Evolutionary conservation across 75 land plant species (phyloP).

Genomic region (Sequoiadendron giganteum): DNA sequence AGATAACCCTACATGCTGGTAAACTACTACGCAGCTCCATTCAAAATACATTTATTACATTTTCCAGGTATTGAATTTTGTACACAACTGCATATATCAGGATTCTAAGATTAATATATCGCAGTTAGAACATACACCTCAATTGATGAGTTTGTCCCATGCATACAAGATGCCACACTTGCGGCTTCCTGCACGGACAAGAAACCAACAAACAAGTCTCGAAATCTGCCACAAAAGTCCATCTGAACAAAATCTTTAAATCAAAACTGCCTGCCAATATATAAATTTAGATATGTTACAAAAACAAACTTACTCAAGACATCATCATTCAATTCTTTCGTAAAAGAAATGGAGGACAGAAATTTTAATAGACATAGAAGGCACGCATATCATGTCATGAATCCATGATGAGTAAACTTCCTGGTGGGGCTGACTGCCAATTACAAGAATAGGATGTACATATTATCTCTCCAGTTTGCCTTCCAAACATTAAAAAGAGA

Average conservation of each 20-base stretch:
- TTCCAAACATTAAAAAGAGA: background rate
- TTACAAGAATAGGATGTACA: slow-evolving; percentile 4
- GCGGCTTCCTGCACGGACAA: background rate
- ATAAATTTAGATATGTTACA: background rate
- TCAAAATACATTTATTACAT: background rate
- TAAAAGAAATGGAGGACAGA: background rate
- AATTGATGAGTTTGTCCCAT: background rate
- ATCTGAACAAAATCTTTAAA: no score
- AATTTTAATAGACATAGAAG: background rate
- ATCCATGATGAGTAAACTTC: background rate
- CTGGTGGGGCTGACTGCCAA: background rate
- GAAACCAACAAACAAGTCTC: background rate
- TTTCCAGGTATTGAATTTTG: background rate
- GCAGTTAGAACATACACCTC: background rate
- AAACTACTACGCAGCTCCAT: background rate
- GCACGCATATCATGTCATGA: background rate
- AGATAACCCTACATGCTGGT: background rate
- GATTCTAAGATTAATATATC: background rate
- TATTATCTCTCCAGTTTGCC: background rate
- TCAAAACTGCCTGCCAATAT: no score
- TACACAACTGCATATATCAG: background rate
- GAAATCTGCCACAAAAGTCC: background rate
- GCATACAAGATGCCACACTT: background rate
- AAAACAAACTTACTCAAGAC: background rate
- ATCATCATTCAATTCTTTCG: background rate